Evolutionary conservation across 1,284 basidiomycete species (phyloP), one percentile per base, ranked within the genome.

Genomic region (Moesziomyces parantarcticus): DNA sequence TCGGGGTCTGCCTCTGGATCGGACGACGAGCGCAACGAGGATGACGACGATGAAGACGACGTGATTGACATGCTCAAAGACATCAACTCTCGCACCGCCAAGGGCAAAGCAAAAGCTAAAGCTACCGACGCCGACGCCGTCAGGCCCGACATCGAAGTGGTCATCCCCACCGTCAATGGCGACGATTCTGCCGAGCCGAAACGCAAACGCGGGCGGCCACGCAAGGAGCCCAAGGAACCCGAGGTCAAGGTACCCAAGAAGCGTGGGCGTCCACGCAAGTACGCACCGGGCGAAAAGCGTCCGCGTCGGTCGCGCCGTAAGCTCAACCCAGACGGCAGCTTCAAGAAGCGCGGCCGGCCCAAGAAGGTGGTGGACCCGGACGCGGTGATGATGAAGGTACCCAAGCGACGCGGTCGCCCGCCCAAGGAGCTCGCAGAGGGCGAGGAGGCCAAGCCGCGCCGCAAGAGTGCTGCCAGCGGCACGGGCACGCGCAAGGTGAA

Each of bases 61-160:
- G 64, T 59, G 21, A 72, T 63, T 22, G 63, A 61, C 49, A 65
- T 71, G 68, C 62, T 71, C 25, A 61, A 58, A 48, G 61, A 66
- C 22, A 41, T 53, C 4, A 21, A 40, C 3, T 2, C 50, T 32
- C 29, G 29, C 29, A 32, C 2, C 0, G 42, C 51, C 20, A 59
- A 49, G 14, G 21, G 21, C 11, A 56, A 59, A 47, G 26, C 14
- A 25, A 56, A 45, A 23, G 58, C 23, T 32, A 61, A 53, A 25
- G 18, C 40, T 5, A 50, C 25, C n/a, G 34, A 48, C 2, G 14
- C 14, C 16, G 41, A 40, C 51, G 14, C 40, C 16, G 36, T 46
- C 7, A 49, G 22, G 10, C 16, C 36, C 5, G 53, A 45, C 4
- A 46, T 70, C 1, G 63, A 72, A 42, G 63, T 66, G 0, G 63